These are phyloP conservation scores for Aspergillus sclerotiicarbonarius DNA, from an alignment of 495 filamentous ascomycete genomes.

Conservation along the genomic window DNA sequence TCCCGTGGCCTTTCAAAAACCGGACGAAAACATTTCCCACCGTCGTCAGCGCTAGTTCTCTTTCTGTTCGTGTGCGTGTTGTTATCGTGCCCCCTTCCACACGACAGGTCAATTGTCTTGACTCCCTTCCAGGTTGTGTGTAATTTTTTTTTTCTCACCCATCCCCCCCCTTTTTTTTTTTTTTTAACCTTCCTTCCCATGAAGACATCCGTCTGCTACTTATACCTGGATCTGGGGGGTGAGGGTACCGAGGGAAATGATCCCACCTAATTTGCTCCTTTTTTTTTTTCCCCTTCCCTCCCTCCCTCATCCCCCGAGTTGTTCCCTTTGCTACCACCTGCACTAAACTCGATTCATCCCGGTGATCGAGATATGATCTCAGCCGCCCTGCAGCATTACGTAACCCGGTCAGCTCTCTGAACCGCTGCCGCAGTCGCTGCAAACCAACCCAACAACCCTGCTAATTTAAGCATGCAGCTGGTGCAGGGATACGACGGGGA, in stretches of 20 bases:
- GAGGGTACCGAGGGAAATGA: neutral
- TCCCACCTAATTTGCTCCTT: neutral
- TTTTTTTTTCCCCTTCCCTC: neutral
- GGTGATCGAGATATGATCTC: conserved; percentile 11
- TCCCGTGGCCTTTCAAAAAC: neutral
- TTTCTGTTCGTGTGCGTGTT: too few relatives aligned
- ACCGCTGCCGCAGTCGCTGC: neutral
- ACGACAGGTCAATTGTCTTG: neutral
- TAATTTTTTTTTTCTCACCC: neutral
- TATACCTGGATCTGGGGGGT: conserved; percentile 1
- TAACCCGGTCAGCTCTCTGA: conserved; percentile 4
- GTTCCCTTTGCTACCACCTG: neutral
- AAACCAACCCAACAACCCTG: neutral
- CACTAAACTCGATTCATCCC: neutral
- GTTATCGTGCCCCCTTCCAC: neutral
- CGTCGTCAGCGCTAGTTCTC: neutral
- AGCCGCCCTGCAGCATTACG: conserved; percentile 15
- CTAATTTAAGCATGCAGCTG: conserved; percentile 8
- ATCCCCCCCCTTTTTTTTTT: neutral
- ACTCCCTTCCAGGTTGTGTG: neutral
- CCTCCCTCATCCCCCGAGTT: neutral
- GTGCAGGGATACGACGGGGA: neutral
- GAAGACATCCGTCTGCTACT: neutral
- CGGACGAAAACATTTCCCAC: neutral
- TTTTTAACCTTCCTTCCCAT: neutral